These are phyloP conservation scores for Clarireedia sp. DNA, from an alignment of 2,329 filamentous ascomycete genomes.

Conservation along the genomic window DNA sequence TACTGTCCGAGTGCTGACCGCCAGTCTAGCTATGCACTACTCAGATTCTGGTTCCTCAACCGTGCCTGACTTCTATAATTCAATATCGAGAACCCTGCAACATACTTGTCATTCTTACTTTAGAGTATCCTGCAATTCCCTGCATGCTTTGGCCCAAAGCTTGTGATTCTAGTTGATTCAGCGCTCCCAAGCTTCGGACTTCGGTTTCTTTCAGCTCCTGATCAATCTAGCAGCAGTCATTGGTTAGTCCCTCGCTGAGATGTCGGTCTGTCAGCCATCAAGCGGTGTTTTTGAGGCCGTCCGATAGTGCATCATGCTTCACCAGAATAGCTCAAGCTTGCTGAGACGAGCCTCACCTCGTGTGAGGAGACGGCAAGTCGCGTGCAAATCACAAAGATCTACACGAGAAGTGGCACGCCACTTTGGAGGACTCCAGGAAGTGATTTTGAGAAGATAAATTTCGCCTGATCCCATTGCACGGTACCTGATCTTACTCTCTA, in stretches of 20 bases:
- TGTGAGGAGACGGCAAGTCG: constrained; percentile 5
- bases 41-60: not conserved
- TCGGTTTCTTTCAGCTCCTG: not conserved
- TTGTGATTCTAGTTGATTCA: not conserved
- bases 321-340: not conserved
- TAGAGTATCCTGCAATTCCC: not conserved
- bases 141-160: not conserved
- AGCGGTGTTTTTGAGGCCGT: not conserved
- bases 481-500: constrained; percentile 2
- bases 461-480: constrained; percentile 2
- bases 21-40: not conserved
- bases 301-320: not conserved
- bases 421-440: not conserved
- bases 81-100: not conserved
- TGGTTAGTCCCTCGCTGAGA: not conserved
- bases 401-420: not conserved
- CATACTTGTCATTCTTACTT: not conserved
- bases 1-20: constrained; percentile 8
- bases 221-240: not conserved
- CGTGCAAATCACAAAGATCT: not conserved
- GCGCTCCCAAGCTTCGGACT: not conserved
- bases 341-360: constrained; percentile 2
- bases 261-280: not conserved
- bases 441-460: constrained; percentile 5
- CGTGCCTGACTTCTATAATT: not conserved